phyloP scores from a whole-genome alignment of 352 stramenopile genomes.

The Blastocystis sp. region DNA sequence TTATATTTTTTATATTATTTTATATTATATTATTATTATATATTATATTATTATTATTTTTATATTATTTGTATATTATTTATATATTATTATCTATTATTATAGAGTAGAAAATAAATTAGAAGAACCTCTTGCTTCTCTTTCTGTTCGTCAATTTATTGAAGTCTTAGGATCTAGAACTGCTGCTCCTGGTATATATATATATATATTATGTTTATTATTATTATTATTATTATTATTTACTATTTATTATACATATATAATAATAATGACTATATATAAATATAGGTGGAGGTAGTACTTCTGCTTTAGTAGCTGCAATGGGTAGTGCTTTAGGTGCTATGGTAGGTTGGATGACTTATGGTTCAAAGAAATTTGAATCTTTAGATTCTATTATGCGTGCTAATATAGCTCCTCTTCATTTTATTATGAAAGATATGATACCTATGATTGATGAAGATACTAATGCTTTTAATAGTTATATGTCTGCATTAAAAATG shows the following conservation, averaged over 20 bases:
- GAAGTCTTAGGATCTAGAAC: constrained; percentile 38
- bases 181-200: constrained; percentile 31
- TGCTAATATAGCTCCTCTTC: constrained; percentile 40
- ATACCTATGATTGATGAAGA: constrained; percentile 41
- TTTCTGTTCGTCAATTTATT: constrained; percentile 40
- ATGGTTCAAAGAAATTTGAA: constrained; percentile 40
- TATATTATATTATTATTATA: too few relatives aligned
- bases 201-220: too few relatives aligned
- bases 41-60: too few relatives aligned
- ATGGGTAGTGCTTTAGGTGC: constrained; percentile 39
- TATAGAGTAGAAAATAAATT: constrained; percentile 33
- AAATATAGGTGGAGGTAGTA: constrained; percentile 28
- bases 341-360: constrained; percentile 44
- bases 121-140: constrained; percentile 37
- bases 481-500: constrained; percentile 40
- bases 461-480: constrained; percentile 42
- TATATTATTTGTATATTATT: too few relatives aligned
- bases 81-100: constrained; percentile 40
- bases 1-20: too few relatives aligned
- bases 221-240: too few relatives aligned
- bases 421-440: constrained; percentile 35
- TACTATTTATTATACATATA: too few relatives aligned
- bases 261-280: too few relatives aligned
- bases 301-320: constrained; percentile 37
- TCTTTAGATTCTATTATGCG: constrained; percentile 37